A percentile compares a stretch with the other conserved stretches of the same genome.
Evolutionary conservation across 106 monocot genomes (phyloP).

Genomic region (Dendrobium officinale): DNA sequence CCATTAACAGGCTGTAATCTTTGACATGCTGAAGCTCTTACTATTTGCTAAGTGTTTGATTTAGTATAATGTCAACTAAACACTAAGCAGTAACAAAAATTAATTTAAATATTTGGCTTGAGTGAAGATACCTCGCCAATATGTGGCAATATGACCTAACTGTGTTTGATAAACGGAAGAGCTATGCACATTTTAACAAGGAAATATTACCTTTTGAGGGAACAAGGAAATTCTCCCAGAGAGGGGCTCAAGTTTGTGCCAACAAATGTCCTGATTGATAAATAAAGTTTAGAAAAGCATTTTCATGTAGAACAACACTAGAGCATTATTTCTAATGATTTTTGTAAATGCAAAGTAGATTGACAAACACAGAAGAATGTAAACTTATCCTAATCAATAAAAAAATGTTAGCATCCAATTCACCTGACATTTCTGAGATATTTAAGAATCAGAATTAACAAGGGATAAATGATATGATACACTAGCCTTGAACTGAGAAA

Average conservation of each 20-base stretch:
- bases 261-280: conserved; percentile 53
- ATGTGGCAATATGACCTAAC: neutral
- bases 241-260: conserved; percentile 68
- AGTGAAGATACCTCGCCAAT: neutral
- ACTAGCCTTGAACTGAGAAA: neutral
- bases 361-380: neutral
- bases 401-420: neutral
- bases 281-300: neutral
- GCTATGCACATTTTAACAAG: neutral
- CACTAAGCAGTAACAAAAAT: neutral
- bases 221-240: conserved; percentile 59
- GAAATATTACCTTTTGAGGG: conserved; percentile 41
- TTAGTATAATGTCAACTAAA: neutral
- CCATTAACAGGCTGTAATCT: too few relatives aligned
- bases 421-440: neutral
- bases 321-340: neutral
- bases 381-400: neutral
- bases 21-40: neutral
- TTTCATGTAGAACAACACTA: neutral
- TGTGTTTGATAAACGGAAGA: neutral
- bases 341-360: neutral
- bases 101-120: neutral
- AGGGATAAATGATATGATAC: neutral
- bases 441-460: conserved; percentile 1
- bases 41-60: neutral